These are phyloP conservation scores for Chlorella ohadii DNA, from an alignment of 139 green algal species.

Conservation along the genomic window DNA sequence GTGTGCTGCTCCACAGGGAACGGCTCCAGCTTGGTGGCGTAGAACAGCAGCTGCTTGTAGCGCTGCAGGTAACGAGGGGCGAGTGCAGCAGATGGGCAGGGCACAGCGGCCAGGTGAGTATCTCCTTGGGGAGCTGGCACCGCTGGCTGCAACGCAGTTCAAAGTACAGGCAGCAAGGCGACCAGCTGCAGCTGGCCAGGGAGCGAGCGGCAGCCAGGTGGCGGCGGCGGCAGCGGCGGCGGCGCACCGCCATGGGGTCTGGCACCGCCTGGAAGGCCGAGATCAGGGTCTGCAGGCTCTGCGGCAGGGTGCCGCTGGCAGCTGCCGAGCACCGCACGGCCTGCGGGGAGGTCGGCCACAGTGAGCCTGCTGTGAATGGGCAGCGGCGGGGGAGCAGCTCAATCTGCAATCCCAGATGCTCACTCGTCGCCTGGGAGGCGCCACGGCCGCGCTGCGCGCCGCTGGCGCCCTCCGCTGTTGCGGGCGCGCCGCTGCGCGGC, in stretches of 20 bases:
- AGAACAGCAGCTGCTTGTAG: constrained; percentile 99
- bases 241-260: constrained; percentile 44
- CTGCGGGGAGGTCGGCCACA: background rate
- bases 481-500: too few relatives aligned
- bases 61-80: constrained; percentile 34
- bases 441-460: too few relatives aligned
- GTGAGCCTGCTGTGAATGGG: too few relatives aligned
- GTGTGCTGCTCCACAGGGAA: constrained; percentile 74
- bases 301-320: constrained; percentile 21
- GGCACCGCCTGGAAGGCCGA: constrained; percentile 46
- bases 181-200: background rate
- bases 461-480: too few relatives aligned
- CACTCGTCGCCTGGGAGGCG: background rate
- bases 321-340: constrained; percentile 9
- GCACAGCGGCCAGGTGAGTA: too few relatives aligned
- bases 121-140: too few relatives aligned
- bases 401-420: too few relatives aligned
- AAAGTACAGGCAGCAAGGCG: background rate
- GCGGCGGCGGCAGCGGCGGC: background rate
- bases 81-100: background rate
- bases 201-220: background rate
- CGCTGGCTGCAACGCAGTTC: too few relatives aligned
- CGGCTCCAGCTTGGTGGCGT: constrained; percentile 89
- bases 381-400: too few relatives aligned
- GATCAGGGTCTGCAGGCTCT: constrained; percentile 33